Evolutionary conservation across 192 early-diverging fungal genomes (phyloP), one percentile per base, ranked within the genome.

Genomic region (Geosiphon pyriformis): DNA sequence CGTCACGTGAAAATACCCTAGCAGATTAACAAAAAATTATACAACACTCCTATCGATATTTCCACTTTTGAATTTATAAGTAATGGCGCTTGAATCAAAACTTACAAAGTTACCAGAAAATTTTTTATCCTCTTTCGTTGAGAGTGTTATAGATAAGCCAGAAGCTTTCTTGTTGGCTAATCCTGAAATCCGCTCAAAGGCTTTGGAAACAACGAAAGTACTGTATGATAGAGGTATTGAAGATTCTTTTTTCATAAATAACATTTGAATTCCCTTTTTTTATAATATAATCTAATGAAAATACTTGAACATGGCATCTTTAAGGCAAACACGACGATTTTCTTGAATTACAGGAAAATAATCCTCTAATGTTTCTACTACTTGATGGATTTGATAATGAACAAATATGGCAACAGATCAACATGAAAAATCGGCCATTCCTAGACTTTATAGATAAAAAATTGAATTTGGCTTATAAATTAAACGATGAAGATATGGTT

Each of bases 381-480:
- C 73, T 81, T 8, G 86, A 92, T 48, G 89, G 85, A 0, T 90
- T 92, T 62, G 87, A 92, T 62, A 73, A 84, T 52, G 85, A 90
- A 61, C 94, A 95, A 81, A 86, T 98, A 51, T 98, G 95, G 95
- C 91, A 94, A 74, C 90, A 95, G 72, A 80, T 98, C 51, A 85
- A 86, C 61, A 76, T 94, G 70, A 89, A 89, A 61, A 95, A 95
- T 70, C 80, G 83, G 60, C 90, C 91, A 0, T 87, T 95, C 64
- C 73, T 92, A 22, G 78, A 82, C 31, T 87, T 85, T 70, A 68
- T 88, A 22, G 78, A 77, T 51, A 55, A 68, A 75, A 52, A 82
- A 70, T 18, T 75, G 37, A 65, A n/a, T n/a, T n/a, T n/a, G n/a
- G n/a, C n/a, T n/a, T n/a, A n/a, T n/a, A n/a, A n/a, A n/a, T n/a